These are phyloP conservation scores for Carex littledalei DNA, from an alignment of 176 grass and related monocot genomes.

Conservation along the genomic window DNA sequence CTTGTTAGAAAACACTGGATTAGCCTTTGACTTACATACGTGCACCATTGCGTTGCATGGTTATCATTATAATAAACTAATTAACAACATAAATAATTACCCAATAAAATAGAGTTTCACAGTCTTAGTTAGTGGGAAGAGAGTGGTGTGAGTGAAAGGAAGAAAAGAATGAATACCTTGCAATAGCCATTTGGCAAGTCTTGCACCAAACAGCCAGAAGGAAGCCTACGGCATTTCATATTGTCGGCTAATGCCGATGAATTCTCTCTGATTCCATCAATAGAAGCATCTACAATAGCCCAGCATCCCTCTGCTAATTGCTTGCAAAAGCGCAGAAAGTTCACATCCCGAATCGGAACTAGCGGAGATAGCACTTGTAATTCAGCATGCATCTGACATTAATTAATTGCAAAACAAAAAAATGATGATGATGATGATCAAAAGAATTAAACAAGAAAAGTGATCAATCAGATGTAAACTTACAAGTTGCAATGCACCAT, in stretches of 20 bases:
- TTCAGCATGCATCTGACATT: conserved; percentile 80
- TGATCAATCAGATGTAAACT: conserved; percentile 31
- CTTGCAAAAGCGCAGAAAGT: conserved; percentile 84
- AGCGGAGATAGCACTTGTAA: conserved; percentile 82
- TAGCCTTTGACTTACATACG: conserved; percentile 36
- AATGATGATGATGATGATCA: too few species aligned
- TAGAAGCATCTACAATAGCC: conserved; percentile 87
- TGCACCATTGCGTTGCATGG: conserved; percentile 15
- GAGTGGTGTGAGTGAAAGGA: conserved; percentile 18
- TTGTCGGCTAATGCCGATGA: conserved; percentile 16
- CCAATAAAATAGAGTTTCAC: conserved; percentile 1
- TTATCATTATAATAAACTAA: conserved; percentile 24
- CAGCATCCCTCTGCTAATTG: conserved; percentile 58
- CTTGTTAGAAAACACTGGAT: conserved; percentile 31
- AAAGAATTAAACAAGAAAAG: too few species aligned
- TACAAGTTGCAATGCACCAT: conserved; percentile 89
- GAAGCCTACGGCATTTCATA: conserved; percentile 57
- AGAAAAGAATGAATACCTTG: conserved; percentile 69
- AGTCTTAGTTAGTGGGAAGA: conserved; percentile 10
- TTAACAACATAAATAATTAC: conserved; percentile 24
- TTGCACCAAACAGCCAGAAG: conserved; percentile 83
- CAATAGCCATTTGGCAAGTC: conserved; percentile 73
- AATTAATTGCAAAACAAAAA: not conserved
- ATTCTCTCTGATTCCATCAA: conserved; percentile 55
- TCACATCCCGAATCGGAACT: conserved; percentile 59